These are phyloP conservation scores for Scedosporium dehoogii DNA, from an alignment of 2,329 filamentous ascomycete genomes.

Conservation along the genomic window DNA sequence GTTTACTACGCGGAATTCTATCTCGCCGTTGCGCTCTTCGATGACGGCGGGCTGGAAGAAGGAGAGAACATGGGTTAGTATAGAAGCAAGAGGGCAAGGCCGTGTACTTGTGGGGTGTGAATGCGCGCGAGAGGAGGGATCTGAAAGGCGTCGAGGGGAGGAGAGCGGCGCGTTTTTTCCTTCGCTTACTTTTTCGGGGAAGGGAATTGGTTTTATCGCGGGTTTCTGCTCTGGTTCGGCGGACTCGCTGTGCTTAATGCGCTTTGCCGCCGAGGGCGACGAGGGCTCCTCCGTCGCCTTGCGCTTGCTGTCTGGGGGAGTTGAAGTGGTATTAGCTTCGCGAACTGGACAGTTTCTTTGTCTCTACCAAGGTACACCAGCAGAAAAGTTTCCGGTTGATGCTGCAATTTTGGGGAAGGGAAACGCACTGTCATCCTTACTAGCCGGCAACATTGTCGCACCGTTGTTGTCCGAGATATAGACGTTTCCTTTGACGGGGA, in stretches of 20 bases:
- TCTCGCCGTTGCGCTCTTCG: conserved; percentile 88
- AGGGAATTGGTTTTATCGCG: conserved; percentile 60
- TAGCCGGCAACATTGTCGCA: background rate
- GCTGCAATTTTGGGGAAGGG: background rate
- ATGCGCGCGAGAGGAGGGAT: background rate
- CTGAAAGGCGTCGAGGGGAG: background rate
- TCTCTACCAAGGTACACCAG: background rate
- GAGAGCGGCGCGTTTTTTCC: conserved; percentile 48
- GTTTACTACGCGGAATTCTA: conserved; percentile 96
- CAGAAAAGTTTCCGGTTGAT: background rate
- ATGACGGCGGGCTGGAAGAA: conserved; percentile 64
- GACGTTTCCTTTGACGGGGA: background rate
- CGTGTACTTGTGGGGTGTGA: background rate
- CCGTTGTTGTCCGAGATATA: background rate
- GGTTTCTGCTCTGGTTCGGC: conserved; percentile 40
- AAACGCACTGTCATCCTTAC: conserved; percentile 4
- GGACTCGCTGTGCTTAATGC: conserved; percentile 44
- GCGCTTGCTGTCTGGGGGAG: conserved; percentile 49
- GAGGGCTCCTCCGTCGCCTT: conserved; percentile 60
- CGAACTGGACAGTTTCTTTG: background rate
- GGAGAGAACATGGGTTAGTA: background rate
- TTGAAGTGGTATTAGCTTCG: background rate
- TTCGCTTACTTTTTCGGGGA: conserved; percentile 74
- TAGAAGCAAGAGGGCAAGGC: background rate
- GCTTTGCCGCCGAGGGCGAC: conserved; percentile 53